These are phyloP conservation scores for Amanita muscaria DNA, from an alignment of 768 basidiomycete genomes.

Conservation along the genomic window DNA sequence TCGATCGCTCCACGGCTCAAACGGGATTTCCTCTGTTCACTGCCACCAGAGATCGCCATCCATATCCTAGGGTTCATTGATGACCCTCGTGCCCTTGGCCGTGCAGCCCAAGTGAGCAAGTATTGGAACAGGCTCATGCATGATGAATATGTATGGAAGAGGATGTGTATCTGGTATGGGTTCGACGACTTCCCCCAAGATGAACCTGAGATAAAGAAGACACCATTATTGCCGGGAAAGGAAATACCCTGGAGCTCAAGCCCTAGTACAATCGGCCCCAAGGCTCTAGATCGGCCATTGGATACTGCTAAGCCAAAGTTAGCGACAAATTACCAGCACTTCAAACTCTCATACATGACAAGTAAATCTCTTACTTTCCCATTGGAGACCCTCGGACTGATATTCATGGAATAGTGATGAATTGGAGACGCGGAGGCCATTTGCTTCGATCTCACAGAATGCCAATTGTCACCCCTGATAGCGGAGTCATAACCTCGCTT, in stretches of 20 bases:
- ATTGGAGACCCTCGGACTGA: background rate
- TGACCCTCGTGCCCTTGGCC: constrained; percentile 60
- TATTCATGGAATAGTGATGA: constrained; percentile 45
- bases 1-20: constrained; percentile 58
- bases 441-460: constrained; percentile 60
- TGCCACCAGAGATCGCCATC: constrained; percentile 57
- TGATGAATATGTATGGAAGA: constrained; percentile 77
- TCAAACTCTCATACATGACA: constrained; percentile 63
- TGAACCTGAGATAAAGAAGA: constrained; percentile 5
- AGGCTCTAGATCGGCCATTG: background rate
- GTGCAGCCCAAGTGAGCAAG: constrained; percentile 61
- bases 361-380: constrained; percentile 29
- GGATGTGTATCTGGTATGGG: constrained; percentile 54
- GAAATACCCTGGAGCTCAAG: background rate
- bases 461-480: constrained; percentile 29
- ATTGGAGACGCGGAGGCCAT: constrained; percentile 72
- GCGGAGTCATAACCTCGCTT: constrained; percentile 78
- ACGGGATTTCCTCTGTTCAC: constrained; percentile 41
- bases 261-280: background rate
- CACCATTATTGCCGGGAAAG: constrained; percentile 3
- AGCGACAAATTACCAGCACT: constrained; percentile 31
- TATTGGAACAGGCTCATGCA: constrained; percentile 61
- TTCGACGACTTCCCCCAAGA: constrained; percentile 29
- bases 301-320: background rate
- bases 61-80: constrained; percentile 72